Conservation (phyloP, 2,329 filamentous ascomycete genomes). For the Fusarium foetens region DNA sequence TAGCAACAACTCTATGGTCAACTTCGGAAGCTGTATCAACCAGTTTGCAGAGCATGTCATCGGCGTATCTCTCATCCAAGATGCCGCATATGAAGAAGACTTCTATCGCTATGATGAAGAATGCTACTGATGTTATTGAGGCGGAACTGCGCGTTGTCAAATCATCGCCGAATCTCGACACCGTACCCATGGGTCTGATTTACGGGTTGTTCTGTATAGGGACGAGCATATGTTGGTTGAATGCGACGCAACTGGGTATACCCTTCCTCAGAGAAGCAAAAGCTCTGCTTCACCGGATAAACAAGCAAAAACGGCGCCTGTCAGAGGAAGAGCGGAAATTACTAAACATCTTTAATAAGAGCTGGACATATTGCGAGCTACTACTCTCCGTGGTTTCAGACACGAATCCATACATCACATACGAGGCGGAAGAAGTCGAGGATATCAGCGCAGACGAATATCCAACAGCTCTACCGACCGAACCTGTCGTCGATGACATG, state of each 20-base stretch:
- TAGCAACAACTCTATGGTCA: conserved; percentile 52
- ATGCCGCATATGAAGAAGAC: conserved; percentile 50
- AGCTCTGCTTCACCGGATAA: conserved; percentile 42
- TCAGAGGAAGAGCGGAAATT: conserved; percentile 41
- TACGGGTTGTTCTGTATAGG: conserved; percentile 54
- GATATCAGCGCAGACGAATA: conserved; percentile 26
- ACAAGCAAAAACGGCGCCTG: conserved; percentile 29
- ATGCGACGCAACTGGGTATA: conserved; percentile 47
- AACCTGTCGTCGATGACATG: conserved; percentile 29
- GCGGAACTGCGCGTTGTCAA: conserved; percentile 45
- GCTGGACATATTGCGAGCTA: conserved; percentile 54
- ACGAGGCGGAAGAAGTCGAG: conserved; percentile 16
- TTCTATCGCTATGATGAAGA: conserved; percentile 48
- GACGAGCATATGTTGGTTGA: conserved; percentile 54
- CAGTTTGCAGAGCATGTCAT: conserved; percentile 55
- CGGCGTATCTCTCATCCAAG: conserved; percentile 49
- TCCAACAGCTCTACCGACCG: conserved; percentile 17
- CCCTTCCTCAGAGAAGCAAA: conserved; percentile 47
- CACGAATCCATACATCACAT: conserved; percentile 37
- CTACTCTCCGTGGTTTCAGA: conserved; percentile 52
- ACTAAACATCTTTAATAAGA: conserved; percentile 53
- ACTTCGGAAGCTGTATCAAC: conserved; percentile 52
- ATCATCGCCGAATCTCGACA: conserved; percentile 18
- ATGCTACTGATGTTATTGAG: conserved; percentile 49
- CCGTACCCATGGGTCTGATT: conserved; percentile 50